Conservation (phyloP, 257 asterid species). For the Solanum chaucha region DNA sequence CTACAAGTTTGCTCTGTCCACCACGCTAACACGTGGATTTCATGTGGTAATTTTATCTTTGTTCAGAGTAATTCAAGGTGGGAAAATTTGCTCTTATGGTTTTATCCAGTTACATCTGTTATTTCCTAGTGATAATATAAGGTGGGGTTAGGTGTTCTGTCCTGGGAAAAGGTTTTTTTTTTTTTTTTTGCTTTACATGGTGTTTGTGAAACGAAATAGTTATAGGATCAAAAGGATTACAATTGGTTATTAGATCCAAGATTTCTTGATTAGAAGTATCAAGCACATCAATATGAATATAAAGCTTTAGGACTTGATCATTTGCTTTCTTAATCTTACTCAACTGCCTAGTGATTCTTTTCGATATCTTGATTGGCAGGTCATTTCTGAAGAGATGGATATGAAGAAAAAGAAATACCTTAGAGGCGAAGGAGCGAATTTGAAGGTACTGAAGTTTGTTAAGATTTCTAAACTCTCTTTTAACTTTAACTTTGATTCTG, state of each 20-base stretch:
- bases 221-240: too few relatives aligned
- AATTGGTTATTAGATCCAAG: not conserved
- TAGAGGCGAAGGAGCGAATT: constrained; percentile 67
- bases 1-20: not conserved
- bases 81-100: too few relatives aligned
- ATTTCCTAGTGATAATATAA: too few relatives aligned
- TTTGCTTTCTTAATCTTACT: not conserved
- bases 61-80: too few relatives aligned
- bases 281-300: not conserved
- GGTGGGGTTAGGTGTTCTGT: too few relatives aligned
- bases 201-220: too few relatives aligned
- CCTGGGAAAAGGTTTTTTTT: too few relatives aligned
- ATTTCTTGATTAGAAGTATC: not conserved
- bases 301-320: not conserved
- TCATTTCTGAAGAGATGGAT: constrained; percentile 46
- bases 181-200: too few relatives aligned
- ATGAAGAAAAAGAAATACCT: constrained; percentile 49
- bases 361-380: constrained; percentile 23
- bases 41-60: too few relatives aligned
- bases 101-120: too few relatives aligned
- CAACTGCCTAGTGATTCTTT: not conserved
- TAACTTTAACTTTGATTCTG: not conserved
- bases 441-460: constrained; percentile 33
- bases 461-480: not conserved
- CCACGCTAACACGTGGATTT: not conserved